Percentiles rank a stretch among this genome's conserved stretches.
phyloP scores from a whole-genome alignment of 2,329 filamentous ascomycete genomes.

The Atkinsonella texensis region DNA sequence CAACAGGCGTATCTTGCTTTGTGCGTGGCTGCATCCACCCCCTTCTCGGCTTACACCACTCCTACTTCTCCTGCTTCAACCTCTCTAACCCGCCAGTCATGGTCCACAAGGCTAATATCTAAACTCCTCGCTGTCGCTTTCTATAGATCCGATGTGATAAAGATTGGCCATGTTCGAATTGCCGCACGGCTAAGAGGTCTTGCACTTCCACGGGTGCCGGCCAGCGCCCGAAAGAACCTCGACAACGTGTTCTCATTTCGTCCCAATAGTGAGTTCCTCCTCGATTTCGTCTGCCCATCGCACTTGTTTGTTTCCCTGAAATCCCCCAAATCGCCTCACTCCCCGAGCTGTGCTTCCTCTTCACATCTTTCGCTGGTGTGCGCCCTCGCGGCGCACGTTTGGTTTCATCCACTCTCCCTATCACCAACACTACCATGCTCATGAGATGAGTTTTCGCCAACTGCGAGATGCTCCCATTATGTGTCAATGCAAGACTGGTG shows the following conservation, averaged over 20 bases:
- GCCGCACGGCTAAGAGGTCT: constrained; percentile 36
- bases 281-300: not conserved
- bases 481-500: too few species aligned
- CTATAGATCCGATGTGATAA: constrained; percentile 46
- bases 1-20: not conserved
- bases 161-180: constrained; percentile 46
- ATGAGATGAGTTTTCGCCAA: not conserved
- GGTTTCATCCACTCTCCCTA: not conserved
- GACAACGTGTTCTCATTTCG: constrained; percentile 46
- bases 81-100: not conserved
- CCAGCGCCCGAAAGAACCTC: constrained; percentile 41
- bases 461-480: not conserved
- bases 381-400: not conserved
- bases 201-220: constrained; percentile 44
- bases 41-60: not conserved
- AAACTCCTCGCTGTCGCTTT: not conserved
- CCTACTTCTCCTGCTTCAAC: not conserved
- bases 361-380: too few species aligned
- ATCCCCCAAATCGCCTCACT: not conserved
- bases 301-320: not conserved
- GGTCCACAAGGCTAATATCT: constrained; percentile 4
- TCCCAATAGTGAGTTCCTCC: constrained; percentile 41
- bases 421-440: not conserved
- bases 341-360: not conserved
- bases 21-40: not conserved